phyloP scores from a whole-genome alignment of 148 eudicot species.

The Vaccinium darrowii region DNA sequence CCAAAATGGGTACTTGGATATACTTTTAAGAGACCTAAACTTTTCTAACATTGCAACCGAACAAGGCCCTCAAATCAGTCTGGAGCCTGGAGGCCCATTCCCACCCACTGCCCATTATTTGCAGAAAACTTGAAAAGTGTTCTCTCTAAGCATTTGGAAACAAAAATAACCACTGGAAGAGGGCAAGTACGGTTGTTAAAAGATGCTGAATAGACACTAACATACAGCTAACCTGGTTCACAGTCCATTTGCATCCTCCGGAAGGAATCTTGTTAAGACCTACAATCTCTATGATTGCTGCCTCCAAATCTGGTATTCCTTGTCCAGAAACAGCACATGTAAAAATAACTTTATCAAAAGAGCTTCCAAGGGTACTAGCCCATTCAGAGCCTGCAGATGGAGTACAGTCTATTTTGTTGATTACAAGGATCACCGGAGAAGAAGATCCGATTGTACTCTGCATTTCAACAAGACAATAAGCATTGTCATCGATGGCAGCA shows the following conservation, averaged over 20 bases:
- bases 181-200: neutral
- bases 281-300: slow-evolving; percentile 63
- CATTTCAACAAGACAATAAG: slow-evolving; percentile 10
- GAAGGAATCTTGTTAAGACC: slow-evolving; percentile 65
- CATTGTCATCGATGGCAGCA: neutral
- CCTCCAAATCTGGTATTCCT: slow-evolving; percentile 73
- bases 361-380: slow-evolving; percentile 27
- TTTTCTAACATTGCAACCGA: no score
- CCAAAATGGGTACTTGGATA: neutral
- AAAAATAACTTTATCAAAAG: slow-evolving; percentile 53
- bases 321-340: slow-evolving; percentile 91
- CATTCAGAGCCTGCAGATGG: slow-evolving; percentile 35
- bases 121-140: neutral
- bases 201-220: neutral
- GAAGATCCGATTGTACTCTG: slow-evolving; percentile 49
- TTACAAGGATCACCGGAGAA: slow-evolving; percentile 73
- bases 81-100: neutral
- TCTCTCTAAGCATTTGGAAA: neutral
- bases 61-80: neutral
- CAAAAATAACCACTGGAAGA: neutral
- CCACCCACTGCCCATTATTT: neutral
- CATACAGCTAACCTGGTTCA: slow-evolving; percentile 66
- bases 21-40: neutral
- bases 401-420: slow-evolving; percentile 87
- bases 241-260: slow-evolving; percentile 81